Evolutionary conservation across 495 filamentous ascomycete species (phyloP).

Genomic region (Lepidopterella palustris): DNA sequence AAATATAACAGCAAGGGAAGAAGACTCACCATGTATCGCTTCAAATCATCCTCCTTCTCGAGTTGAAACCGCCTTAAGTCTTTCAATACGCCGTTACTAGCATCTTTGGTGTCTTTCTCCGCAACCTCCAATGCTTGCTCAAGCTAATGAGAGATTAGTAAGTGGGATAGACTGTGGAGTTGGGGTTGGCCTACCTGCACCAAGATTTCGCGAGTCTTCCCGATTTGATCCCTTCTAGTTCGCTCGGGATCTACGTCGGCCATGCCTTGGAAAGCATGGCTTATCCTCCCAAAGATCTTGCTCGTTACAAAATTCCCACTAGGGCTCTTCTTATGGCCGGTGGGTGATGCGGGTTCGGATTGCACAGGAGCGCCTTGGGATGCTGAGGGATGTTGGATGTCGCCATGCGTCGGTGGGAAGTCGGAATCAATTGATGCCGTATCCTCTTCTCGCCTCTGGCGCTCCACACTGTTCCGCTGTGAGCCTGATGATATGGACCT

Average conservation of each 20-base stretch:
- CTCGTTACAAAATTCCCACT: conserved; percentile 80
- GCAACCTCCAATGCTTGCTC: conserved; percentile 84
- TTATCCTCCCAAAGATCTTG: conserved; percentile 91
- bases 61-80: conserved; percentile 88
- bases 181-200: conserved; percentile 53
- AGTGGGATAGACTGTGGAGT: too few species aligned
- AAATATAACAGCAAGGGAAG: background rate
- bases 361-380: conserved; percentile 38
- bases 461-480: conserved; percentile 33
- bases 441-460: conserved; percentile 51
- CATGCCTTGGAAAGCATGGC: conserved; percentile 90
- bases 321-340: conserved; percentile 59
- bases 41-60: conserved; percentile 91
- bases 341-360: conserved; percentile 35
- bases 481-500: conserved; percentile 59
- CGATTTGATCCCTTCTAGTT: conserved; percentile 85
- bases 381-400: conserved; percentile 56
- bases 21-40: conserved; percentile 83
- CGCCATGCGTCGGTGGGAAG: conserved; percentile 83
- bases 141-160: too few species aligned
- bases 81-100: conserved; percentile 74
- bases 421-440: conserved; percentile 86
- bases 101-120: conserved; percentile 84
- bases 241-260: conserved; percentile 93
- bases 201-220: conserved; percentile 78